phyloP scores from a whole-genome alignment of 129 eudicot species.

The Flaveria ramosissima region DNA sequence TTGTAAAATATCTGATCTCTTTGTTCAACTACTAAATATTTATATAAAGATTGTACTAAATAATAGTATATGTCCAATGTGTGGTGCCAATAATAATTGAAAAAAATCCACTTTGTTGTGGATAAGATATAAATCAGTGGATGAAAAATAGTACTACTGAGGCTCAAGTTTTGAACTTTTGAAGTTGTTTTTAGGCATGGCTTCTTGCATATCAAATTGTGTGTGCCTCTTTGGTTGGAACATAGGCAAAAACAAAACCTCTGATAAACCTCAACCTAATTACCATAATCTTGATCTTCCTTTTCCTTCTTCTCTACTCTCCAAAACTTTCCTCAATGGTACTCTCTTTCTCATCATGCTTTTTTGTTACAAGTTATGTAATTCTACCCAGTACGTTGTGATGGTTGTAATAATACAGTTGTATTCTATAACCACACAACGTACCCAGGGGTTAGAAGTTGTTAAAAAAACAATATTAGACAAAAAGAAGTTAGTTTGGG shows the following conservation, averaged over 20 bases:
- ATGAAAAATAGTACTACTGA: background rate
- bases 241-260: slow-evolving; percentile 44
- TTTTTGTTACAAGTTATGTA: background rate
- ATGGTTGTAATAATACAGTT: background rate
- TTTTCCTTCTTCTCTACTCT: slow-evolving; percentile 69
- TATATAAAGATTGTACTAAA: background rate
- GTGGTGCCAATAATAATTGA: slow-evolving; percentile 5
- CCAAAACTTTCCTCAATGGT: slow-evolving; percentile 84
- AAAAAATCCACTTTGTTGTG: slow-evolving; percentile 9
- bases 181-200: slow-evolving; percentile 39
- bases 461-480: background rate
- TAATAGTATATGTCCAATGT: slow-evolving; percentile 1
- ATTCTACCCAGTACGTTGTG: background rate
- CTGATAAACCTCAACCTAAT: slow-evolving; percentile 52
- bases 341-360: slow-evolving; percentile 26
- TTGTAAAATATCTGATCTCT: slow-evolving; percentile 1
- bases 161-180: background rate
- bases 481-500: background rate
- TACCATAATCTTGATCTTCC: slow-evolving; percentile 77
- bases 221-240: slow-evolving; percentile 77
- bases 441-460: background rate
- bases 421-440: background rate
- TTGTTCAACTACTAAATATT: background rate
- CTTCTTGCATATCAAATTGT: slow-evolving; percentile 47
- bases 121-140: slow-evolving; percentile 44